These are phyloP conservation scores for Malassezia yamatoensis DNA, from an alignment of 1,284 basidiomycete species.

Conservation along the genomic window DNA sequence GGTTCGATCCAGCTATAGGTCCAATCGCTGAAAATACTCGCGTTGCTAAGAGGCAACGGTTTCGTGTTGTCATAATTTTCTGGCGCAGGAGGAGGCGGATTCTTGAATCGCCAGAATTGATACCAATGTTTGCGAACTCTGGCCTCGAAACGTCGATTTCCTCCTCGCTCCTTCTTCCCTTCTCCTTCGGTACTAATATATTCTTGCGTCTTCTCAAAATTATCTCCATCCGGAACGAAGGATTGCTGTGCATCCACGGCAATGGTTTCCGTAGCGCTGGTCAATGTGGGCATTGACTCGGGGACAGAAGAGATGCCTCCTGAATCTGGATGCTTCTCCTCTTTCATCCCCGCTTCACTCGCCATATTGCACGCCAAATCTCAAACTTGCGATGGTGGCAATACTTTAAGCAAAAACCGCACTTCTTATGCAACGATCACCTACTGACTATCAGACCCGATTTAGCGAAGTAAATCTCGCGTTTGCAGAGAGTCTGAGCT, in stretches of 20 bases:
- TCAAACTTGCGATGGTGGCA: no score
- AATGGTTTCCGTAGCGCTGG: conserved; percentile 8
- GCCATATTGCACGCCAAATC: no score
- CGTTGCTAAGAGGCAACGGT: conserved; percentile 54
- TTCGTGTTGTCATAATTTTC: conserved; percentile 55
- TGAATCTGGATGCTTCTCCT: neutral
- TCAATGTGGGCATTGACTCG: conserved; percentile 20
- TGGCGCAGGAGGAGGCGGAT: conserved; percentile 38
- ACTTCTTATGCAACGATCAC: neutral
- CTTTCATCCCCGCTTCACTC: neutral
- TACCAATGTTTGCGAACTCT: conserved; percentile 40
- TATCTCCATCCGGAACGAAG: neutral
- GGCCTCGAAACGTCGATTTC: conserved; percentile 29
- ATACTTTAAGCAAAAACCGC: neutral
- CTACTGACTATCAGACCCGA: neutral
- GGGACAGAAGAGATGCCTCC: neutral
- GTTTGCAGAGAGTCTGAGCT: no score
- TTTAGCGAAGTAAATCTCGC: no score
- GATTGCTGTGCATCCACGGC: neutral
- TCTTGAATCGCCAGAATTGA: conserved; percentile 40
- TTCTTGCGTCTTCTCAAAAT: conserved; percentile 1
- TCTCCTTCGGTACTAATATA: neutral
- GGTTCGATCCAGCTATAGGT: conserved; percentile 66
- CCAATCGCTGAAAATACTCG: conserved; percentile 54
- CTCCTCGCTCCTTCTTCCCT: conserved; percentile 15